Base-by-base conservation (phyloP, 768 basidiomycete genomes). In the Hygrophoropsis aurantiaca region DNA sequence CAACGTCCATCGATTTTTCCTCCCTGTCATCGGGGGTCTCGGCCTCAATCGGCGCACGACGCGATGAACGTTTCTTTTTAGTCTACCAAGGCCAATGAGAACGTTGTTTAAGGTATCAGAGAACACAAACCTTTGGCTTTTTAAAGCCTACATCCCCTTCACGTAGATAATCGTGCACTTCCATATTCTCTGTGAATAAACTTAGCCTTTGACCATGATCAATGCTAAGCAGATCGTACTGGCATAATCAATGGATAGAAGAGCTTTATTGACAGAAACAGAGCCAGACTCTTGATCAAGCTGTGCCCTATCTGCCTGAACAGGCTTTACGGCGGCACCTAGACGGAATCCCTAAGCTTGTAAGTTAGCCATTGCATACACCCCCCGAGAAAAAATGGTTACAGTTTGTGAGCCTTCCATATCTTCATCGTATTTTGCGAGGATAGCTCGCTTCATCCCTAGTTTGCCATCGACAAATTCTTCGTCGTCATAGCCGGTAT, bases 401-500 rank as follows among this genome's bases (percentile, higher is more conserved):
- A 91, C 90, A 23, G 77, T 78, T 64, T 89, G 78, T 2, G 80
- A 63, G 9, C 89, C 88, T 47, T 90, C 83, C 51, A 97, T 73
- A 43, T 87, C 87, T 56, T 97, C 91, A 55, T 98, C 95, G 58
- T 98, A 98, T 66, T 98, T 98, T 16, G 89, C 79, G 43, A 99
- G 69, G 25, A 98, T 74, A 23, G 89, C 79, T 21, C 84, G 80
- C 61, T 90, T 94, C 75, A 84, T 76, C n/a, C 89, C 90, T 42
- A 79, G 82, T 38, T 74, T 78, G 19, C 84, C 88, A 19, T 80
- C 80, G 2, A 66, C 73, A 55, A 98, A 97, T 60, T 98, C 97
- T 4, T 95, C 94, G 57, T 98, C 95, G 57, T 99, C 94, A 62
- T 90, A 95, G 13, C 94, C 94, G 0, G 91, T 94, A 61, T 97